Percentiles rank a stretch among this genome's conserved stretches.
phyloP scores from a whole-genome alignment of 805 yeast species.

The Wickerhamiella kurtzmanii region DNA sequence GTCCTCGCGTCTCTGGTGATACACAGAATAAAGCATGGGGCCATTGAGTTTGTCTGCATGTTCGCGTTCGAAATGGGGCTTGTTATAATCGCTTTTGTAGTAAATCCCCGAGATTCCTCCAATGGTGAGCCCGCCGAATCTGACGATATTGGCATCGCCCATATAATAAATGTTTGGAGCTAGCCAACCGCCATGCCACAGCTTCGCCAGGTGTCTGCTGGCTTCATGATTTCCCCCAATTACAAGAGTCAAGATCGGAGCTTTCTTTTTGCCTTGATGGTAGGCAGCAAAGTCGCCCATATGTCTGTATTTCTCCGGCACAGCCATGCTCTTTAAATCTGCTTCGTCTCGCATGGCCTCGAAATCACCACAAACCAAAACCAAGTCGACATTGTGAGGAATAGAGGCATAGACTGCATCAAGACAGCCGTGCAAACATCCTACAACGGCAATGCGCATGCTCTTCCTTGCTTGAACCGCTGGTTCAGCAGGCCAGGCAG shows the following conservation, averaged over 20 bases:
- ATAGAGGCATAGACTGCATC: slow-evolving; percentile 11
- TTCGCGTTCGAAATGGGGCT: slow-evolving; percentile 22
- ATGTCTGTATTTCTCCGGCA: slow-evolving; percentile 61
- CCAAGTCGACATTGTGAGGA: slow-evolving; percentile 31
- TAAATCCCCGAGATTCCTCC: slow-evolving; percentile 80
- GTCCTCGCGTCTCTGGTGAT: slow-evolving; percentile 58
- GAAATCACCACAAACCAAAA: slow-evolving; percentile 83
- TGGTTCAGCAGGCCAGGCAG: too few species aligned
- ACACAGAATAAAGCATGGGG: slow-evolving; percentile 37
- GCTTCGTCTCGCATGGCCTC: slow-evolving; percentile 55
- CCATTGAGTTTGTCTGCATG: slow-evolving; percentile 1
- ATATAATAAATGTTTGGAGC: slow-evolving; percentile 76
- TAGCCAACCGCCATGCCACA: slow-evolving; percentile 84
- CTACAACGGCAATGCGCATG: slow-evolving; percentile 20
- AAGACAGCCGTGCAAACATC: slow-evolving; percentile 20
- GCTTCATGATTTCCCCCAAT: slow-evolving; percentile 96
- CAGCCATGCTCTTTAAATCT: slow-evolving; percentile 59
- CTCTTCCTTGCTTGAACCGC: too few species aligned
- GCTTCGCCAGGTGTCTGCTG: slow-evolving; percentile 57
- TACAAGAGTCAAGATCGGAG: slow-evolving; percentile 68
- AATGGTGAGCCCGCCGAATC: slow-evolving; percentile 63
- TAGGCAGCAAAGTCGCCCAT: slow-evolving; percentile 74
- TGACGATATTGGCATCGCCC: slow-evolving; percentile 63
- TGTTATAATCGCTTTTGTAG: slow-evolving; percentile 37
- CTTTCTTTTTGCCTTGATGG: slow-evolving; percentile 42